These are phyloP conservation scores for Canavalia gladiata DNA, from an alignment of 306 rosid genomes.

Conservation along the genomic window DNA sequence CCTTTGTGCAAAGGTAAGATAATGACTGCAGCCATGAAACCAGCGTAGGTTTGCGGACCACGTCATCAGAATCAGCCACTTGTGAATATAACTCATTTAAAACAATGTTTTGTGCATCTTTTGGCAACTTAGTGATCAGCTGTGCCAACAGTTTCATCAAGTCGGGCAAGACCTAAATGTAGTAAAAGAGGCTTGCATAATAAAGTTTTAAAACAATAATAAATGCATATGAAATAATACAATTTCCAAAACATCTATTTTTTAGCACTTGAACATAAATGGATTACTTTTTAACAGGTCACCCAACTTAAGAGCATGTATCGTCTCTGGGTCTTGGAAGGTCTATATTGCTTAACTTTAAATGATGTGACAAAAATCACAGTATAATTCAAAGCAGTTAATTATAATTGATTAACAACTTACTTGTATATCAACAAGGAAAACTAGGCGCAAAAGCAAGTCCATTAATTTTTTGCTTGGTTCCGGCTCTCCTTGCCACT, in stretches of 20 bases:
- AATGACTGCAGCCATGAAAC: constrained; percentile 97
- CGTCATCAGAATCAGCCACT: constrained; percentile 95
- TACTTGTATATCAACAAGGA: constrained; percentile 90
- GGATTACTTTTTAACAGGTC: background rate
- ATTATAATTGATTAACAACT: constrained; percentile 35
- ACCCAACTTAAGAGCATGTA: constrained; percentile 18
- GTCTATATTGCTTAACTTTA: background rate
- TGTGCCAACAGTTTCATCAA: constrained; percentile 86
- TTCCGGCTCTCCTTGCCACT: constrained; percentile 86
- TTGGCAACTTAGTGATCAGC: constrained; percentile 69
- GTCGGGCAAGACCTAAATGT: constrained; percentile 78
- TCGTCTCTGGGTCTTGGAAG: background rate
- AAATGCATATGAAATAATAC: constrained; percentile 5
- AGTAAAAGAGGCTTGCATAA: constrained; percentile 38
- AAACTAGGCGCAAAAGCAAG: constrained; percentile 76
- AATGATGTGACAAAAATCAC: constrained; percentile 23
- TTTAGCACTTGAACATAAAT: constrained; percentile 33
- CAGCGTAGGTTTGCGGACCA: constrained; percentile 77
- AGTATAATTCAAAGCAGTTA: constrained; percentile 3
- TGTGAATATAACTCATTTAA: constrained; percentile 81
- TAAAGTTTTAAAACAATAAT: constrained; percentile 36
- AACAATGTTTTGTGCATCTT: constrained; percentile 75
- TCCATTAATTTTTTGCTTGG: constrained; percentile 87
- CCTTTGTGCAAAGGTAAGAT: constrained; percentile 77
- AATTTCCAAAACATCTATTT: constrained; percentile 29